Evolutionary conservation across 208 protist genomes (phyloP), one percentile per base, ranked within the genome.

Genomic region (Wallacemonas sp.): DNA sequence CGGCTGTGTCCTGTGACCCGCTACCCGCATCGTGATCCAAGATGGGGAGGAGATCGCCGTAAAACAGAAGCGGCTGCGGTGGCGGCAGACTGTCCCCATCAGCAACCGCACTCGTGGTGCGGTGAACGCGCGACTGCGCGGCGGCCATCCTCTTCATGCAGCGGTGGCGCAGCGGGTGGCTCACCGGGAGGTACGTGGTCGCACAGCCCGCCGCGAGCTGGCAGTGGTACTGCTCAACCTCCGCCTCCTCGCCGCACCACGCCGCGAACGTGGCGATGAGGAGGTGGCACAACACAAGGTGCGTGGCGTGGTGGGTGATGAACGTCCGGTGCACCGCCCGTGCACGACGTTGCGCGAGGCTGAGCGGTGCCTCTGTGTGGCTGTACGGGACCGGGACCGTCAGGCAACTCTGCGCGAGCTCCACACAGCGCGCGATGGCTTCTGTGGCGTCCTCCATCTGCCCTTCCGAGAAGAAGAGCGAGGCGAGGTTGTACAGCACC

Each of bases 401-500:
- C 29, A 93, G 43, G 44, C 83, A 85, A n/a, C 68, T 23, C 34
- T 78, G 72, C 16, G 70, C 72, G 41, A 94, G 61, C 65, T 93
- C 83, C 60, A 86, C 80, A 61, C 83, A 96, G 24, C 83, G 78
- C n/a, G 85, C 80, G 43, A 93, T 71, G 11, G 84, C 79, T 63
- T 92, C 80, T 5, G 61, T 78, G n/a, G 87, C 85, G 17, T 85
- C 76, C 44, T 96, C 87, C 72, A 87, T 90, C 36, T 74, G 80
- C 38, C 79, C 73, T 9, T 62, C 24, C 2, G 65, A 57, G 2
- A 88, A 49, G 38, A 91, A 85, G 4, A 72, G 26, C 23, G 85
- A 83, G 16, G 85, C 85, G 26, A 96, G 46, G 60, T 96, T 96
- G 76, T 94, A 94, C 47, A 96, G 67, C 21, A 80, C 67, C n/a